phyloP scores from a whole-genome alignment of 805 yeast species.

The Priceomyces castillae region DNA sequence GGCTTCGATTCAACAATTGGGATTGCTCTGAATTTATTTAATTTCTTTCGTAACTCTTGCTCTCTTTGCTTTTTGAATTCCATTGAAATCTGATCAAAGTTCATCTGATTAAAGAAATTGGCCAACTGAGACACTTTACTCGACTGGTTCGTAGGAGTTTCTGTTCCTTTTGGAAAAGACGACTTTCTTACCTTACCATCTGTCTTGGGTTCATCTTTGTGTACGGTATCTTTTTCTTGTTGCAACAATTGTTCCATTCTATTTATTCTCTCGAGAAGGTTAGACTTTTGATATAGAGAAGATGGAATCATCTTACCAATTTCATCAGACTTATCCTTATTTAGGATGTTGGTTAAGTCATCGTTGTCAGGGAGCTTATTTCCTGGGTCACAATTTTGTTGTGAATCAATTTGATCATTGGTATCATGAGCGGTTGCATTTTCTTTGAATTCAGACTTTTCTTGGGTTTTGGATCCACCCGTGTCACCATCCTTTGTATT shows the following conservation, averaged over 20 bases:
- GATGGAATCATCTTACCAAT: conserved; percentile 19
- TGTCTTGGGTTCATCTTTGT: conserved; percentile 4
- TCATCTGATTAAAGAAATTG: conserved; percentile 66
- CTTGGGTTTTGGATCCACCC: not conserved
- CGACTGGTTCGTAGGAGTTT: conserved; percentile 5
- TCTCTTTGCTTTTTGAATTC: conserved; percentile 90
- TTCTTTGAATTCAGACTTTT: not conserved
- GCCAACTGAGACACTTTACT: conserved; percentile 61
- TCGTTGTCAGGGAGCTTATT: conserved; percentile 5
- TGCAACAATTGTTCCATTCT: conserved; percentile 27
- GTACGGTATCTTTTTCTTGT: conserved; percentile 9
- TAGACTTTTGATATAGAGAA: conserved; percentile 20
- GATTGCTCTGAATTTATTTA: conserved; percentile 62
- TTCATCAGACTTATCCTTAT: conserved; percentile 16
- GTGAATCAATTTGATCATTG: not conserved
- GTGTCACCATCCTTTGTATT: conserved; percentile 1
- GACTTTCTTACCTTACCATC: conserved; percentile 3
- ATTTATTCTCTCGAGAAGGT: conserved; percentile 24
- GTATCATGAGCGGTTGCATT: not conserved
- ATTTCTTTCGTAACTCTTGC: conserved; percentile 58
- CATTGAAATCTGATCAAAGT: conserved; percentile 72
- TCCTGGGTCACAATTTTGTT: conserved; percentile 39
- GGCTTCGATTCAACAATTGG: conserved; percentile 79
- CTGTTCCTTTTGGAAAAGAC: conserved; percentile 13
- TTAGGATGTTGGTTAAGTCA: conserved; percentile 6